phyloP scores from a whole-genome alignment of 2,329 filamentous ascomycete species.

The Cladosporium sp. region DNA sequence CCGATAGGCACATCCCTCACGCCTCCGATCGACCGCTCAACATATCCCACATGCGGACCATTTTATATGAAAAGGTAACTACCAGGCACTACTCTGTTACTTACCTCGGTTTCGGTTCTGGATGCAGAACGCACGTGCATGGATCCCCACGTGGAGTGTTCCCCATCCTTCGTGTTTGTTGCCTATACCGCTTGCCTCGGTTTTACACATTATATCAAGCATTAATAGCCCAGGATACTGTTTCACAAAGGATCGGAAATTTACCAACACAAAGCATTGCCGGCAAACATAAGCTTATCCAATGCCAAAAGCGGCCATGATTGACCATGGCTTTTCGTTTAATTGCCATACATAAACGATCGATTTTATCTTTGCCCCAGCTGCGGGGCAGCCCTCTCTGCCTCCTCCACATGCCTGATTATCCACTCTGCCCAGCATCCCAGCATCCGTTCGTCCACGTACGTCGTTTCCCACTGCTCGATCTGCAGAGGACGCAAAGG shows the following conservation, averaged over 20 bases:
- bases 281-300: background rate
- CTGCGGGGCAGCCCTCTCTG: constrained; percentile 8
- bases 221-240: background rate
- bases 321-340: background rate
- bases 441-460: constrained; percentile 9
- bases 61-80: background rate
- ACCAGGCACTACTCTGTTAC: background rate
- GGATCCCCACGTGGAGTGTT: background rate
- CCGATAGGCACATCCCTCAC: too few species aligned
- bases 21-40: too few species aligned
- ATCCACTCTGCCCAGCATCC: constrained; percentile 4
- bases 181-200: constrained; percentile 1
- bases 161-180: background rate
- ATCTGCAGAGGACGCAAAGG: constrained; percentile 3
- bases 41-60: too few species aligned
- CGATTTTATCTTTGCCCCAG: background rate
- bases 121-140: background rate
- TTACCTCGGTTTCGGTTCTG: constrained; percentile 1
- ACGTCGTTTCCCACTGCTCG: constrained; percentile 8
- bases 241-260: background rate
- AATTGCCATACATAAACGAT: background rate
- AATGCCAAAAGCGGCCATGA: background rate
- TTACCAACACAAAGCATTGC: background rate
- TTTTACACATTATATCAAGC: background rate
- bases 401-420: constrained; percentile 6